phyloP scores from a whole-genome alignment of 148 eudicot genomes.

The Rhododendron kiyosumense region DNA sequence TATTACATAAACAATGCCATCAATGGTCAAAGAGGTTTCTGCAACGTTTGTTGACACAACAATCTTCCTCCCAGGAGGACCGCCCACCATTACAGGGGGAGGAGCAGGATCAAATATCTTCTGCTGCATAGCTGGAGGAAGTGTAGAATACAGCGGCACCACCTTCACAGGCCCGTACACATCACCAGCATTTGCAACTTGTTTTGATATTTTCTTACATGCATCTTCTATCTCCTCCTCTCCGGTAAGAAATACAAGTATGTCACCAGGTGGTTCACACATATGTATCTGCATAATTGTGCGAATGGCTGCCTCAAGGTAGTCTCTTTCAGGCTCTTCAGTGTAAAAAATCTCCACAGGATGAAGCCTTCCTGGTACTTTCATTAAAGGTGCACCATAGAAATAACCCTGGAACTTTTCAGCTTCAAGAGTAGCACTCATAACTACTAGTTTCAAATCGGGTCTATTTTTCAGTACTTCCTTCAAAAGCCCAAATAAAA shows the following conservation, averaged over 20 bases:
- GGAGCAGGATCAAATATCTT: slow-evolving; percentile 34
- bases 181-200: slow-evolving; percentile 23
- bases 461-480: slow-evolving; percentile 74
- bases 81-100: slow-evolving; percentile 45
- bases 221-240: slow-evolving; percentile 37
- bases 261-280: slow-evolving; percentile 73
- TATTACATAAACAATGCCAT: slow-evolving; percentile 66
- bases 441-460: slow-evolving; percentile 77
- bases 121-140: slow-evolving; percentile 35
- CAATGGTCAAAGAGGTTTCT: slow-evolving; percentile 69
- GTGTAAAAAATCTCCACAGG: slow-evolving; percentile 89
- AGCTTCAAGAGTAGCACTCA: slow-evolving; percentile 98
- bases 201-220: slow-evolving; percentile 19
- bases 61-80: slow-evolving; percentile 72
- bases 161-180: slow-evolving; percentile 22
- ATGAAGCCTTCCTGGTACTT: slow-evolving; percentile 90
- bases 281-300: slow-evolving; percentile 81
- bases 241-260: slow-evolving; percentile 28
- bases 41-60: slow-evolving; percentile 73
- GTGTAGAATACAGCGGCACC: slow-evolving; percentile 27
- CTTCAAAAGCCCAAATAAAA: slow-evolving; percentile 83
- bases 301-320: slow-evolving; percentile 83
- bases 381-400: slow-evolving; percentile 77
- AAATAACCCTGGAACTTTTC: slow-evolving; percentile 89
- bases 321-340: slow-evolving; percentile 82